A percentile compares a stretch with the other conserved stretches of the same genome.
phyloP scores from a whole-genome alignment of 1,139 yeast genomes.

The Wickerhamomyces sp. region DNA sequence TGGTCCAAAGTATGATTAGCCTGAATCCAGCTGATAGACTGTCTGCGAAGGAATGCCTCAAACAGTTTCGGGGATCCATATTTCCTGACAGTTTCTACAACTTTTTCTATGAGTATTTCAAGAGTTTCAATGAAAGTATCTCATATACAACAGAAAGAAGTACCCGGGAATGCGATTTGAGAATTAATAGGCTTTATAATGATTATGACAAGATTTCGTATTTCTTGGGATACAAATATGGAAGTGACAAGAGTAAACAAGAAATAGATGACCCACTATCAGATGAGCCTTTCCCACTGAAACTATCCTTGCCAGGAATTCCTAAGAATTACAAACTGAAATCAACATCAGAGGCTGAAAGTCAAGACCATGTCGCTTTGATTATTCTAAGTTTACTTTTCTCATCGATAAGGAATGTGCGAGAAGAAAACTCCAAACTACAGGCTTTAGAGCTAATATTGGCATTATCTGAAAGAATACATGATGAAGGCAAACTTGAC shows the following conservation, averaged over 20 bases:
- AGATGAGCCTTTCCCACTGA: conserved; percentile 32
- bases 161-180: conserved; percentile 48
- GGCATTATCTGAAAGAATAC: conserved; percentile 70
- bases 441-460: conserved; percentile 74
- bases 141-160: conserved; percentile 27
- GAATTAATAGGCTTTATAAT: conserved; percentile 53
- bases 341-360: conserved; percentile 27
- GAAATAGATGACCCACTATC: conserved; percentile 6
- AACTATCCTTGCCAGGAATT: conserved; percentile 48
- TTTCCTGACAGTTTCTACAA: conserved; percentile 74
- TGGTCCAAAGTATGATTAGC: conserved; percentile 60
- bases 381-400: conserved; percentile 61
- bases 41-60: conserved; percentile 50
- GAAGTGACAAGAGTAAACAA: conserved; percentile 2
- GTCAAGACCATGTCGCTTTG: conserved; percentile 48
- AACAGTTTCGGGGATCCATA: conserved; percentile 41
- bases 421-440: conserved; percentile 56
- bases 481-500: conserved; percentile 83
- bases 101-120: conserved; percentile 66
- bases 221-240: conserved; percentile 41
- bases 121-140: conserved; percentile 35
- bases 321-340: conserved; percentile 38
- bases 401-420: conserved; percentile 62
- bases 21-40: conserved; percentile 59
- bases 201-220: conserved; percentile 51